phyloP scores from a whole-genome alignment of 768 basidiomycete genomes.

The Psilocybe cubensis region DNA sequence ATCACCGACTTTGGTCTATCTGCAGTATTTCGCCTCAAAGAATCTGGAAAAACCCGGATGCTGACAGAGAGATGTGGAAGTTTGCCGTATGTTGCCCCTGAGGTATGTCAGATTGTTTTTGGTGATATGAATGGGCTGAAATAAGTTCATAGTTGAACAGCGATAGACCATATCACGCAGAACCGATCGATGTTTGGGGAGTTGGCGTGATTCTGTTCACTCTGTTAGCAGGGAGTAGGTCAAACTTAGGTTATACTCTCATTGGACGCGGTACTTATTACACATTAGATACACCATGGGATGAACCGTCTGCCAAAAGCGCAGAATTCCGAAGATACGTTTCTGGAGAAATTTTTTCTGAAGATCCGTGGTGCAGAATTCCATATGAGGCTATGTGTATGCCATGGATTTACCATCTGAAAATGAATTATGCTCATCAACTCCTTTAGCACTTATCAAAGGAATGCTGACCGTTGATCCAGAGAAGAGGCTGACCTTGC shows the following conservation, averaged over 20 bases:
- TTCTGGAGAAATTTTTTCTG: constrained; percentile 70
- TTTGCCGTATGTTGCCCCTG: constrained; percentile 93
- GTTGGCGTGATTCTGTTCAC: constrained; percentile 94
- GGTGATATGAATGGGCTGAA: background rate
- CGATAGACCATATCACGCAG: constrained; percentile 76
- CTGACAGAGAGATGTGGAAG: constrained; percentile 89
- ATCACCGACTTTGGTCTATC: constrained; percentile 96
- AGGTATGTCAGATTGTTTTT: constrained; percentile 52
- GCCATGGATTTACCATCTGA: constrained; percentile 24
- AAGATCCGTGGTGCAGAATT: constrained; percentile 82
- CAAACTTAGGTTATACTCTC: too few relatives aligned
- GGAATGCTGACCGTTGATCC: constrained; percentile 79
- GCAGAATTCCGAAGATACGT: constrained; percentile 82
- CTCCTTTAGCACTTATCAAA: constrained; percentile 75
- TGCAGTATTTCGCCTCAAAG: constrained; percentile 86
- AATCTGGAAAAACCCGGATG: constrained; percentile 72
- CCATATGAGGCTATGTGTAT: constrained; percentile 60
- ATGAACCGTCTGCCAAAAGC: constrained; percentile 82
- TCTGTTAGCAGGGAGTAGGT: constrained; percentile 85
- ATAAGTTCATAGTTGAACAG: constrained; percentile 78
- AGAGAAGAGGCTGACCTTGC: constrained; percentile 63
- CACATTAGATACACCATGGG: constrained; percentile 92
- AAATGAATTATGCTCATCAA: background rate
- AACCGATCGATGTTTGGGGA: constrained; percentile 96
- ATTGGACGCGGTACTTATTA: background rate